Base-by-base conservation (phyloP, 305 asterid genomes). In the Rubia tinctorum region DNA sequence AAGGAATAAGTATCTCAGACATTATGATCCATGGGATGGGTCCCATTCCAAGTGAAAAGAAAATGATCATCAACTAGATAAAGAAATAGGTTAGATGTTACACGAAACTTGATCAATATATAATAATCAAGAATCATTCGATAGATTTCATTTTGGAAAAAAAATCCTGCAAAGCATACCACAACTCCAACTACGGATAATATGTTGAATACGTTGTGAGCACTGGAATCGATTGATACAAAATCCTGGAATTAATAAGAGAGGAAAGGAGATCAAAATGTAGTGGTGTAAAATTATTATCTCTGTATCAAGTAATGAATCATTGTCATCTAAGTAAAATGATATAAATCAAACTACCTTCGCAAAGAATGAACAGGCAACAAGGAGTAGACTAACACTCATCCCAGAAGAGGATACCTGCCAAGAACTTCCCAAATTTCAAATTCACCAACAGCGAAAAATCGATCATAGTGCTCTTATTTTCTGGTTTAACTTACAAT, bases 21-120 rank as follows among this genome's bases (percentile, higher is more conserved):
- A 93, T 93, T 76, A 93, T 93, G 74, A 93, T 88, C 98, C 98
- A 93, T 10, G 98, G 98, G 71, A 91, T 87, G 55, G 98, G 97
- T 59, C 98, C 98, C 88, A 93, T 87, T 80, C 98, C 98, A 51
- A 91, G 97, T 9, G 98, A 91, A 75, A 93, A 87, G 7, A 74
- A 77, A 79, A 89, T 65, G 44, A 93, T 84, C 98, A 93, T 87
- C 82, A 82, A 75, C 98, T 93, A 75, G 72, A 78, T 64, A 74
- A 72, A 75, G 71, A 80, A 49, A 73, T 44, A 43, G 43, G 81
- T 79, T 27, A 76, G 62, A 58, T 6, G 44, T 68, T 39, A 61
- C 30, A 68, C 76, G 44, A 78, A 77, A 73, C 68, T 73, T 22
- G 18, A 49, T 68, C 22, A 72, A 42, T 49, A 61, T 11, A 10